These are phyloP conservation scores for Botrytis elliptica DNA, from an alignment of 2,329 filamentous ascomycete genomes.

Conservation along the genomic window DNA sequence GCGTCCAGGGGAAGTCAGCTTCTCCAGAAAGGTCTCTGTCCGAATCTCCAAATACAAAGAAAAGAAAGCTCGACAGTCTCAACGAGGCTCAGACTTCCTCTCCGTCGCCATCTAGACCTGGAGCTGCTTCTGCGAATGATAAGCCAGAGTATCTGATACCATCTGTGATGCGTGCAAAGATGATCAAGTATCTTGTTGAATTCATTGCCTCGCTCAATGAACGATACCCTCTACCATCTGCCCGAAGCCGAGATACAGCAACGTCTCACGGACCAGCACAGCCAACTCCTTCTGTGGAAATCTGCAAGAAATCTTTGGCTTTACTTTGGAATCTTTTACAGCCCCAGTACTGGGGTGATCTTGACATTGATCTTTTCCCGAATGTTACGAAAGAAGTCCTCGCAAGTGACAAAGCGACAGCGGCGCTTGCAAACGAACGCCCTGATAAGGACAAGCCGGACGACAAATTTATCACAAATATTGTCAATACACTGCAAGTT, in stretches of 20 bases:
- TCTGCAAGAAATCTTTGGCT: constrained; percentile 80
- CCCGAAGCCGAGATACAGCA: constrained; percentile 59
- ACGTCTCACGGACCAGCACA: constrained; percentile 47
- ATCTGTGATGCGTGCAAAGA: constrained; percentile 65
- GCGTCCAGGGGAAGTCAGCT: constrained; percentile 60
- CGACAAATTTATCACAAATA: constrained; percentile 79
- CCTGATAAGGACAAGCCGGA: constrained; percentile 70
- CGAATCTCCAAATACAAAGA: constrained; percentile 71
- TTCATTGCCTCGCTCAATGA: constrained; percentile 92
- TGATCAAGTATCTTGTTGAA: constrained; percentile 92
- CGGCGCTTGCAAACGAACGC: constrained; percentile 58
- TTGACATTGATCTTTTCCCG: constrained; percentile 87
- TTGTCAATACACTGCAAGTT: constrained; percentile 92
- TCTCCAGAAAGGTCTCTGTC: constrained; percentile 48
- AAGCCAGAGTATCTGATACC: constrained; percentile 68
- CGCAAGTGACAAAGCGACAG: constrained; percentile 72
- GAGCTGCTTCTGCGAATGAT: constrained; percentile 45
- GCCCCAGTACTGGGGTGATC: constrained; percentile 84
- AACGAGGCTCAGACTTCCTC: constrained; percentile 52
- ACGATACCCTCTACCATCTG: constrained; percentile 73
- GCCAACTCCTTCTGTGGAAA: constrained; percentile 64
- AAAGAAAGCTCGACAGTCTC: constrained; percentile 66
- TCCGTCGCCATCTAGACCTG: constrained; percentile 52
- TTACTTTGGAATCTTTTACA: constrained; percentile 83
- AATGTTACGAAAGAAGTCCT: constrained; percentile 87